Percentiles rank a stretch among this genome's conserved stretches.
phyloP scores from a whole-genome alignment of 2,329 filamentous ascomycete genomes.

The Scedosporium minutisporum region DNA sequence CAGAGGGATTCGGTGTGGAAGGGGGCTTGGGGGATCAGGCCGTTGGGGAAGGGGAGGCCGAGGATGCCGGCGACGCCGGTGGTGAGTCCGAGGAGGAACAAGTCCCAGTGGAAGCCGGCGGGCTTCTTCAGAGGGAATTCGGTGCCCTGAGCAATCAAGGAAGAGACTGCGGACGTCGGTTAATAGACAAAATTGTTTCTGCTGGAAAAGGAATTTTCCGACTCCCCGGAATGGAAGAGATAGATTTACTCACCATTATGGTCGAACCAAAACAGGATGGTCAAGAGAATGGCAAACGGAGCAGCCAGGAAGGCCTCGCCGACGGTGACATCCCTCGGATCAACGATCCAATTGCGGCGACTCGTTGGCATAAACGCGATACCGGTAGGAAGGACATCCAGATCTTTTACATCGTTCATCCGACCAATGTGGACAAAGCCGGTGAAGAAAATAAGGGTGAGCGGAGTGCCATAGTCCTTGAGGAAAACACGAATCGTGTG shows the following conservation, averaged over 20 bases:
- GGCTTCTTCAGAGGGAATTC: conserved; percentile 75
- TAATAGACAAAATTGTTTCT: too few relatives aligned
- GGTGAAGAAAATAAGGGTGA: conserved; percentile 79
- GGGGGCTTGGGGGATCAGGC: conserved; percentile 73
- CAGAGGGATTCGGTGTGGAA: conserved; percentile 75
- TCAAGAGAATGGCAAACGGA: conserved; percentile 77
- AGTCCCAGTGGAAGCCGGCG: conserved; percentile 77
- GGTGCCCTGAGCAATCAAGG: conserved; percentile 72
- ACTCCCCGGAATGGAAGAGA: too few relatives aligned
- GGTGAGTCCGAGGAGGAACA: conserved; percentile 71
- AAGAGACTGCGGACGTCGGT: conserved; percentile 50
- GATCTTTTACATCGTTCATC: conserved; percentile 55
- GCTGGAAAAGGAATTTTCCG: too few relatives aligned
- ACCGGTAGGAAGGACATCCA: conserved; percentile 66
- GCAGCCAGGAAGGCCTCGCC: conserved; percentile 72
- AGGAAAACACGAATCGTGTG: conserved; percentile 71
- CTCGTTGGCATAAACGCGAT: conserved; percentile 70
- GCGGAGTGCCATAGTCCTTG: conserved; percentile 79
- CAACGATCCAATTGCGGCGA: conserved; percentile 65
- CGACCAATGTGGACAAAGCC: conserved; percentile 81
- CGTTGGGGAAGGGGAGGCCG: conserved; percentile 73
- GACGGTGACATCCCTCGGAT: conserved; percentile 69
- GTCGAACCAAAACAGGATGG: conserved; percentile 82
- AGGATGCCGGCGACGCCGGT: conserved; percentile 67
- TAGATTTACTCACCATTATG: conserved; percentile 56